Percentiles rank a stretch among this genome's conserved stretches.
These are phyloP conservation scores for Coniella vitis DNA, from an alignment of 2,329 filamentous ascomycete genomes.

Conservation along the genomic window DNA sequence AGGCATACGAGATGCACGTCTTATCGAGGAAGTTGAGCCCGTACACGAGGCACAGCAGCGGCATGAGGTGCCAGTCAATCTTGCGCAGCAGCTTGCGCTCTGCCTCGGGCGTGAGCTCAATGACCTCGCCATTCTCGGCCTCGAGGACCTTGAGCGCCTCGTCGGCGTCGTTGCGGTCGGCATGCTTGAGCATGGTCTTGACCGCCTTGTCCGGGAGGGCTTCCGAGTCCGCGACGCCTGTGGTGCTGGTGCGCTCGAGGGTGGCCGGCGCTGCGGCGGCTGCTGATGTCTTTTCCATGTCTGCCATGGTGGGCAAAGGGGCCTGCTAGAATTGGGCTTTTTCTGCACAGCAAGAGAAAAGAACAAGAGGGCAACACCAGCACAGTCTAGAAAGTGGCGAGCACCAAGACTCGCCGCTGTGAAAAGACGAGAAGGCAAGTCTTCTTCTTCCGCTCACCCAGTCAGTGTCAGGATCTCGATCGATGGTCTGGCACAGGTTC, in stretches of 20 bases:
- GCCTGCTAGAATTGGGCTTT: too few species aligned
- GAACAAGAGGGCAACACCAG: neutral
- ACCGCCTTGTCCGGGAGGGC: constrained; percentile 4
- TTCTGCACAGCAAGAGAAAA: neutral
- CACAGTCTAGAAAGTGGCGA: too few species aligned
- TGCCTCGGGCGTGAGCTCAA: constrained; percentile 31
- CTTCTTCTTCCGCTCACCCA: too few species aligned
- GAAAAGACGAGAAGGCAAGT: neutral
- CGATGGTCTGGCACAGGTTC: too few species aligned
- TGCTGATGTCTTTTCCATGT: constrained; percentile 12
- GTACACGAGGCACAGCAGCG: constrained; percentile 50
- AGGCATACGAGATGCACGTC: constrained; percentile 39
- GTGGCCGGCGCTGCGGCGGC: neutral
- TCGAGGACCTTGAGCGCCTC: constrained; percentile 35
- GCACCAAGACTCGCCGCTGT: too few species aligned
- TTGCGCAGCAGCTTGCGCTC: constrained; percentile 36
- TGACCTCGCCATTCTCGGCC: constrained; percentile 26
- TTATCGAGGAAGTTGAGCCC: constrained; percentile 50
- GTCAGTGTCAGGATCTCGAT: too few species aligned
- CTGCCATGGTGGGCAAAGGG: constrained; percentile 8
- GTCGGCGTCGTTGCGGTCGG: constrained; percentile 33
- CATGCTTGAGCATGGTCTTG: constrained; percentile 25
- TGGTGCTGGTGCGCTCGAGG: constrained; percentile 9
- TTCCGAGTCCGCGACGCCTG: neutral
- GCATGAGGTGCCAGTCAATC: constrained; percentile 40